Base-by-base conservation (phyloP, 2,329 filamentous ascomycete genomes). In the Xylariaceae sp. region DNA sequence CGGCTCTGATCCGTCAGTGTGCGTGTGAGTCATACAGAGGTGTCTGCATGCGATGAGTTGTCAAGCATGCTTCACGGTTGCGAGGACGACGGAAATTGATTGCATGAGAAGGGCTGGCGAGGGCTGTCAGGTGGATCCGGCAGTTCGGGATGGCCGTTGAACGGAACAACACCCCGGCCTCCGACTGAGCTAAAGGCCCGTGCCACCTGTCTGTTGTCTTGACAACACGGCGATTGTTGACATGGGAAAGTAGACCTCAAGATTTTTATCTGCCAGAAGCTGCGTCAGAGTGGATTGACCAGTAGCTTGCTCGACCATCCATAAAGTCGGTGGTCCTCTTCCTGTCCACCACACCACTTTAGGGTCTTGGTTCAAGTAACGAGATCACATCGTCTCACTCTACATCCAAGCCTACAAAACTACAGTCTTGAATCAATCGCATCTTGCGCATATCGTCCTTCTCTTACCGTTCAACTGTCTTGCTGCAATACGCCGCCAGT, bases 291-390 rank as follows among this genome's bases (percentile, higher is more conserved):
- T 52, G 54, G 48, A 48, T 30, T 42, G n/a, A 11, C 33, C 12
- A n/a, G 36, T 31, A 31, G 38, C 30, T 11, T 18, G 39, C 33
- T 47, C 11, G 15, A 31, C 18, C n/a, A 27, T 51, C 48, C 42
- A 56, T 56, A 54, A 56, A 52, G 44, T 12, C 27, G 43, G 33
- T 22, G n/a, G 40, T 4, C 10, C 39, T 44, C 42, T 42, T 49
- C 39, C 47, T 36, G 81, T 17, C 80, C 66, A 52, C 81, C 22
- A 27, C 22, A 27, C 4, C 22, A 27, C 22, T 27, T 27, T 27
- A 7, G 22, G 22, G 7, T 27, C 22, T 27, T 27, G 22, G 22
- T 27, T 7, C 22, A 27, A 4, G 22, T 5, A 27, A 7, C 22
- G 7, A 27, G 22, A 27, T 27, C 22, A 27, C 22, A 27, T 27